A percentile compares a stretch with the other conserved stretches of the same genome.
These are phyloP conservation scores for Vicia villosa DNA, from an alignment of 306 rosid species.

Conservation along the genomic window DNA sequence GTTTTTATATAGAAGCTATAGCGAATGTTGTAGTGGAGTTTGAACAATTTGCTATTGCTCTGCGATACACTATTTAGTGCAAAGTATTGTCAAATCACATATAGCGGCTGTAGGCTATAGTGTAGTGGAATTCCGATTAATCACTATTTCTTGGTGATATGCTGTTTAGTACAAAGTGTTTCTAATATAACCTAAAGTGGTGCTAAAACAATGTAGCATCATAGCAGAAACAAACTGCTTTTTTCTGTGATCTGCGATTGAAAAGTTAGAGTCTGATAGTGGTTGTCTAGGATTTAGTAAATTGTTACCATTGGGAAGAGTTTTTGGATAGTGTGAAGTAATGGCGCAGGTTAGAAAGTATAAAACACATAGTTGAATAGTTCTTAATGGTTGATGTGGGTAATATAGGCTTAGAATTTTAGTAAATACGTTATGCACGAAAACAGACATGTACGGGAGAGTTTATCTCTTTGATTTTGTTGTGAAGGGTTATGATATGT, in stretches of 20 bases:
- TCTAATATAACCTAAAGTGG: background rate
- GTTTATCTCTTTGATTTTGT: conserved; percentile 19
- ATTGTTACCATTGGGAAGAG: background rate
- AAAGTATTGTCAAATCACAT: too few relatives aligned
- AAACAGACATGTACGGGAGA: background rate
- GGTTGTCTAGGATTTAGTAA: conserved; percentile 14
- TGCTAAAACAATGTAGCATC: background rate
- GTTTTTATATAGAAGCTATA: background rate
- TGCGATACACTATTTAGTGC: background rate
- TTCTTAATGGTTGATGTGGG: conserved; percentile 8
- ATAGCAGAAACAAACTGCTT: background rate
- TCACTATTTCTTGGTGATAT: background rate
- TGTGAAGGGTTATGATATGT: background rate
- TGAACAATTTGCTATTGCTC: background rate
- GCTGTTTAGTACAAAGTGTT: background rate
- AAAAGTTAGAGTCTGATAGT: background rate
- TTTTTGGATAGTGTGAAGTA: conserved; percentile 14
- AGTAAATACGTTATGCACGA: background rate
- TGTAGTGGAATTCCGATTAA: background rate
- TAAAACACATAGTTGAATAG: background rate
- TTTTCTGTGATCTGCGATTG: background rate
- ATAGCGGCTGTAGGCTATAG: background rate
- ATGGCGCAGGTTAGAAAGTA: conserved; percentile 1
- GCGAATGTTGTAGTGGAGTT: background rate
- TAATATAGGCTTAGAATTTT: conserved; percentile 1